These are phyloP conservation scores for Trichosanthes truncata DNA, from an alignment of 306 rosid genomes.

Conservation along the genomic window DNA sequence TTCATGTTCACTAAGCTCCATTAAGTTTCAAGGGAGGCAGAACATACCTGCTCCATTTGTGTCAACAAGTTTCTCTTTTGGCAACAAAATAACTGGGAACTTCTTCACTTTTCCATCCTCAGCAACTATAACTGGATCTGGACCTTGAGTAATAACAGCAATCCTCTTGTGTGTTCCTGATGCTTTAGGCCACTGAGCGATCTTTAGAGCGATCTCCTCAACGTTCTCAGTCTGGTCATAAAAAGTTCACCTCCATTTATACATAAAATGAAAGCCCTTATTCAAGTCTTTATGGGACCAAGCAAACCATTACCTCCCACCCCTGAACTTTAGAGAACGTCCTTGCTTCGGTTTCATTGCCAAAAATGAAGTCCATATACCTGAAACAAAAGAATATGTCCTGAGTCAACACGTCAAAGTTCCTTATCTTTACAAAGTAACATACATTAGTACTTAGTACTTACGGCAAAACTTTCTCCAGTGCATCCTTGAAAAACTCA, in stretches of 20 bases:
- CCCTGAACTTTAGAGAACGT: slow-evolving; percentile 79
- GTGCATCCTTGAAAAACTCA: slow-evolving; percentile 88
- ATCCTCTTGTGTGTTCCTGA: slow-evolving; percentile 84
- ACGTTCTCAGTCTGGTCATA: slow-evolving; percentile 68
- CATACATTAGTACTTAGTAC: slow-evolving; percentile 16
- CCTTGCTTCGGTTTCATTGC: slow-evolving; percentile 96
- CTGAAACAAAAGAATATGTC: slow-evolving; percentile 21
- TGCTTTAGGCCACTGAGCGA: slow-evolving; percentile 81
- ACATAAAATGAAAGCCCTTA: background rate
- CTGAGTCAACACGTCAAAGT: background rate
- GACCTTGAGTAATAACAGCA: slow-evolving; percentile 86
- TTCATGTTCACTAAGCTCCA: background rate
- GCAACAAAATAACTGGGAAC: slow-evolving; percentile 61
- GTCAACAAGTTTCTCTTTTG: slow-evolving; percentile 90
- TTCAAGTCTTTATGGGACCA: background rate
- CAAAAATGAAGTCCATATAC: slow-evolving; percentile 73
- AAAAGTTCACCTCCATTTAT: background rate
- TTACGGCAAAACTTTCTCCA: slow-evolving; percentile 68
- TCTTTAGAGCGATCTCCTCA: slow-evolving; percentile 81
- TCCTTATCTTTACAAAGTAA: background rate
- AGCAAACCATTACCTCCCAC: slow-evolving; percentile 68
- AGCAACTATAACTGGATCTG: slow-evolving; percentile 88
- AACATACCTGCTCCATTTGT: slow-evolving; percentile 85
- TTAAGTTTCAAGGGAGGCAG: background rate
- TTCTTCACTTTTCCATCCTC: slow-evolving; percentile 71